These are phyloP conservation scores for Penicillium diatomitis DNA, from an alignment of 495 filamentous ascomycete species.

Conservation along the genomic window DNA sequence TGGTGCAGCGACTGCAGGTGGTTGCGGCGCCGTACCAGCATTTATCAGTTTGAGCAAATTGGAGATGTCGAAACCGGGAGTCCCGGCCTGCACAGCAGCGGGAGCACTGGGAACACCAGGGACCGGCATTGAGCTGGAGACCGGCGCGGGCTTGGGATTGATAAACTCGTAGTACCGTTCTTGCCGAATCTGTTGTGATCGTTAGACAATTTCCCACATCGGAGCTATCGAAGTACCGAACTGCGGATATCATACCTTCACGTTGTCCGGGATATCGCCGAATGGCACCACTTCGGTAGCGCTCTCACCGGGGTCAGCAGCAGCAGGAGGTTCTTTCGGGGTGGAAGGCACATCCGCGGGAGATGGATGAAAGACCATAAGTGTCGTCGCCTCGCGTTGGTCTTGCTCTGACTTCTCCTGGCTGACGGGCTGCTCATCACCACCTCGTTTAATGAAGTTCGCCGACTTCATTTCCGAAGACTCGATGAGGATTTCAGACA, in stretches of 20 bases:
- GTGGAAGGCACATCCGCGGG: conserved; percentile 65
- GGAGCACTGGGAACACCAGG: conserved; percentile 6
- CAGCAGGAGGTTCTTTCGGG: conserved; percentile 60
- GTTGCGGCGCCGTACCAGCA: conserved; percentile 23
- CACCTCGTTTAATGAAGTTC: conserved; percentile 55
- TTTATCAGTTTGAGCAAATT: conserved; percentile 41
- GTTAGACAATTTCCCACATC: neutral
- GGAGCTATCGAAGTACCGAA: too few relatives aligned
- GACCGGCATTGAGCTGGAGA: conserved; percentile 12
- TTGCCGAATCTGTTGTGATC: conserved; percentile 29
- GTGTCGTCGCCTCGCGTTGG: conserved; percentile 63
- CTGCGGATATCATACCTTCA: conserved; percentile 31
- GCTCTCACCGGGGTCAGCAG: conserved; percentile 29
- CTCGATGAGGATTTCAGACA: conserved; percentile 50
- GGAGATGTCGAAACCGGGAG: conserved; percentile 34
- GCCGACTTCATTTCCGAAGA: conserved; percentile 35
- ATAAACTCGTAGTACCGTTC: conserved; percentile 33
- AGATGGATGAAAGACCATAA: conserved; percentile 75
- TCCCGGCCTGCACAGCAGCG: neutral
- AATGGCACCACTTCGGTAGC: conserved; percentile 32
- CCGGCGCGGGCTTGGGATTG: conserved; percentile 26
- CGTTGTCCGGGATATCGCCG: conserved; percentile 37
- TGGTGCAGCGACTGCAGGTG: conserved; percentile 21
- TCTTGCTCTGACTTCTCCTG: conserved; percentile 59
- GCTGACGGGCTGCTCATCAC: conserved; percentile 47